A percentile compares a stretch with the other conserved stretches of the same genome.
Conservation (phyloP, 305 asterid genomes). For the Solanum hybrid region DNA sequence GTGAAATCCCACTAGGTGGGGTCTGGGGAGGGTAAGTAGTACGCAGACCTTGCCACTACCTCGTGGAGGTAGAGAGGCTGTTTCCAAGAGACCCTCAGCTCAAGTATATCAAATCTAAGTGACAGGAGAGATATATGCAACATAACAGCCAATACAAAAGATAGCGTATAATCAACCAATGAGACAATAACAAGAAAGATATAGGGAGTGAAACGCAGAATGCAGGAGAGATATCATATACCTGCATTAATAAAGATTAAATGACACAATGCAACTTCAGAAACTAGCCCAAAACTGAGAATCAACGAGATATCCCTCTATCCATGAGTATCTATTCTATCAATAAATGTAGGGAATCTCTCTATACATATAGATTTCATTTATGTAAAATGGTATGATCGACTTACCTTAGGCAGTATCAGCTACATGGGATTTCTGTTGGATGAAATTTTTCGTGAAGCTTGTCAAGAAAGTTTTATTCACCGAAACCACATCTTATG, state of each 20-base stretch:
- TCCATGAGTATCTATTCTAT: not conserved
- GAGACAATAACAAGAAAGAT: too few species aligned
- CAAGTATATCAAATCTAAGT: too few species aligned
- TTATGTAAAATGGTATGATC: not conserved
- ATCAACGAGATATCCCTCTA: not conserved
- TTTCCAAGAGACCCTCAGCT: too few species aligned
- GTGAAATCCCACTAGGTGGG: too few species aligned
- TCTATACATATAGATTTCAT: not conserved
- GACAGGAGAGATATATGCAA: too few species aligned
- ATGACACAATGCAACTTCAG: not conserved
- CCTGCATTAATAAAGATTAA: not conserved
- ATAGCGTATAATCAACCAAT: too few species aligned
- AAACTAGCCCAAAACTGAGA: not conserved
- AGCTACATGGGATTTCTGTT: not conserved
- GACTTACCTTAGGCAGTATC: not conserved
- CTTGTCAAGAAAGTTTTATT: not conserved
- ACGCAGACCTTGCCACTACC: too few species aligned
- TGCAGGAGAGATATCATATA: not conserved
- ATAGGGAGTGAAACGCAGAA: too few species aligned
- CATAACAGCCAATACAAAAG: too few species aligned
- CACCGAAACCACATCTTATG: not conserved
- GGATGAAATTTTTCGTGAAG: not conserved
- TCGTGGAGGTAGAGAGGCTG: too few species aligned
- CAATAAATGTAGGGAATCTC: not conserved
- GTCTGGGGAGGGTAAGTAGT: too few species aligned